phyloP scores from a whole-genome alignment of 441 rosid species.

The Erodium trifolium region DNA sequence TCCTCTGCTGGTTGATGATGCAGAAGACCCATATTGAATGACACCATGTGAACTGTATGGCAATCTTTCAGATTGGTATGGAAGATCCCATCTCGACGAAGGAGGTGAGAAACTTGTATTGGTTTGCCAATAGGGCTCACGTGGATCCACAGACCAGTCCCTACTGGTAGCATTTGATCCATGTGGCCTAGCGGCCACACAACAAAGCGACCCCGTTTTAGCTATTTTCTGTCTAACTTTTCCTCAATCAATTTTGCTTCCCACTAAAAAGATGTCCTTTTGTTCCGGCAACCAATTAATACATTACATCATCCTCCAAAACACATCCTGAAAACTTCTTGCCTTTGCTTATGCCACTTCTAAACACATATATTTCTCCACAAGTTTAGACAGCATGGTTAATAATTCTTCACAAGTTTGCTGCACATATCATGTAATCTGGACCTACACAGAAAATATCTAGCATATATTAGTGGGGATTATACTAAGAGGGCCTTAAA shows the following conservation, averaged over 20 bases:
- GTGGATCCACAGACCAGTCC: slow-evolving; percentile 45
- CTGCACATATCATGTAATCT: neutral
- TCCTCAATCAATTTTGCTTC: slow-evolving; percentile 12
- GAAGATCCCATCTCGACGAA: slow-evolving; percentile 45
- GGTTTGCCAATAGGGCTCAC: slow-evolving; percentile 53
- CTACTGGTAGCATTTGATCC: slow-evolving; percentile 40
- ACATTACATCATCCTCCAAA: neutral
- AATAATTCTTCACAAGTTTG: neutral
- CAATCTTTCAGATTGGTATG: slow-evolving; percentile 33
- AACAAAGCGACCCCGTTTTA: slow-evolving; percentile 67
- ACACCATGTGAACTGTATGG: slow-evolving; percentile 30
- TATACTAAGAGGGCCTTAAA: neutral
- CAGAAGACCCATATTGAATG: slow-evolving; percentile 37
- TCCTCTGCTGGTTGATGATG: slow-evolving; percentile 48
- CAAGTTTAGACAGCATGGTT: neutral
- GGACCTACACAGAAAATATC: neutral
- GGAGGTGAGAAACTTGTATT: slow-evolving; percentile 56
- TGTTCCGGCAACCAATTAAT: neutral
- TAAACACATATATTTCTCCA: neutral
- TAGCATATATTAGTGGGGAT: neutral
- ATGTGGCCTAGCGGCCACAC: slow-evolving; percentile 80
- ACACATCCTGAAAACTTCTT: neutral
- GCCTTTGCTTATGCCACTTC: no score
- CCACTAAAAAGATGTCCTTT: slow-evolving; percentile 8
- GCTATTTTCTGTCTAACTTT: slow-evolving; percentile 36